Conservation (phyloP, 345 rosid genomes). For the Syzygium jambos region DNA sequence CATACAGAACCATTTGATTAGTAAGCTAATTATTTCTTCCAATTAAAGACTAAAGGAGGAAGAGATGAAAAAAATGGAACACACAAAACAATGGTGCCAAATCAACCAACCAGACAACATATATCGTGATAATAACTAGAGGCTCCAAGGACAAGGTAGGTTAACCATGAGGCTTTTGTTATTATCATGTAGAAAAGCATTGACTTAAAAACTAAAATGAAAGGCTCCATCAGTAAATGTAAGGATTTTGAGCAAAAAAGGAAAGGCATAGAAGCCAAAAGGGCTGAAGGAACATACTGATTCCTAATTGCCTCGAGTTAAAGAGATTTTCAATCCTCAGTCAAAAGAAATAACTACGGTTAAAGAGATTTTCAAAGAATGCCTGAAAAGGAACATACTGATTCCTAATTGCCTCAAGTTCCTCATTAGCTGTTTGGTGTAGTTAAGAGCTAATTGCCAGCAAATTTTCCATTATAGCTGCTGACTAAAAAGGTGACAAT, state of each 20-base stretch:
- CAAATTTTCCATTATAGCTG: not conserved
- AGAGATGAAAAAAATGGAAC: not conserved
- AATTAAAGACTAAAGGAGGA: not conserved
- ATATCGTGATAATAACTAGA: not conserved
- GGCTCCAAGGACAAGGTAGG: not conserved
- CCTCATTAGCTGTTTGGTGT: not conserved
- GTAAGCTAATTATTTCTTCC: not conserved
- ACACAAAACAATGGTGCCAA: not conserved
- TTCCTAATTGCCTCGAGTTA: too few relatives aligned
- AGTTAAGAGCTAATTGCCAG: not conserved
- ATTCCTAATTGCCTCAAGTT: not conserved
- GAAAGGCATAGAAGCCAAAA: not conserved
- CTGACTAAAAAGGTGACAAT: not conserved
- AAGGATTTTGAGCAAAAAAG: not conserved
- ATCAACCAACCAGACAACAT: not conserved
- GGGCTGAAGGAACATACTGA: not conserved
- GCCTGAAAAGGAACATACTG: not conserved
- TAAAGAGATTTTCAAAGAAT: not conserved
- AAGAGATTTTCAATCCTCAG: not conserved
- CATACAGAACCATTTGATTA: not conserved
- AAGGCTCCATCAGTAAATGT: not conserved
- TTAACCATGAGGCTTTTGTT: not conserved
- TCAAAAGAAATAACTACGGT: not conserved
- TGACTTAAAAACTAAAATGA: not conserved
- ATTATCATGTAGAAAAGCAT: not conserved